Evolutionary conservation across 192 early-diverging fungal species (phyloP), one percentile per base, ranked within the genome.

Genomic region (Paraglomus brasilianum): DNA sequence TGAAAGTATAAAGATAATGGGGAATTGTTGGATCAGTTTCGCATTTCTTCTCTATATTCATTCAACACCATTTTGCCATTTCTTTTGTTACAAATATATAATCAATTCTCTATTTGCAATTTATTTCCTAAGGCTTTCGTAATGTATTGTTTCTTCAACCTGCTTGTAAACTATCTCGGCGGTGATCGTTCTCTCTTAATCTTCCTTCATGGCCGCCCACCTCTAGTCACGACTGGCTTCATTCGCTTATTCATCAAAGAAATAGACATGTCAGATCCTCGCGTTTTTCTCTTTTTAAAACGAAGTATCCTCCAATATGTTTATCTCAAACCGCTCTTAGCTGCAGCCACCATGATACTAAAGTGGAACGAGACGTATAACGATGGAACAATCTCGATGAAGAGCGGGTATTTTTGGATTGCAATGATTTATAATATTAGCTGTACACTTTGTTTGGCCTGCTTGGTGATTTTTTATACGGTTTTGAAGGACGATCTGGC

Each of bases 231-330:
- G 72, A 79, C 95, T 41, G 93, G 88, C 85, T 94, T 94, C 8
- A 87, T 89, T 46, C 85, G 88, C 15, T 71, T 88, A 40, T 89
- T 85, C 69, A 84, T 86, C 48, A 79, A 78, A 46, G 89, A 91
- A 13, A 83, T 95, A 74, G 90, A 94, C 72, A 83, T 98, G 17
- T 85, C 89, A 56, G 93, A 96, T 66, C 95, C 95, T 4, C 88
- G 91, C 56, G 86, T 86, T 11, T 95, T 95, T 47, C 76, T 96
- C 17, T 89, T 91, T 72, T 84, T 98, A 15, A 93, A 93, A 70
- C 81, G 91, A 46, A 92, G 94, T 0, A 94, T 98, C 40, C 81
- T 98, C n/a, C 95, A 98, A 77, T 98, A 93, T 74, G 91, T 96
- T 36, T 85, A 91, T 70, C 77, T 95, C 8, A 98, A 96, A 71